Base-by-base conservation (phyloP, 352 stramenopile species). In the Phytophthora palmivora region DNA sequence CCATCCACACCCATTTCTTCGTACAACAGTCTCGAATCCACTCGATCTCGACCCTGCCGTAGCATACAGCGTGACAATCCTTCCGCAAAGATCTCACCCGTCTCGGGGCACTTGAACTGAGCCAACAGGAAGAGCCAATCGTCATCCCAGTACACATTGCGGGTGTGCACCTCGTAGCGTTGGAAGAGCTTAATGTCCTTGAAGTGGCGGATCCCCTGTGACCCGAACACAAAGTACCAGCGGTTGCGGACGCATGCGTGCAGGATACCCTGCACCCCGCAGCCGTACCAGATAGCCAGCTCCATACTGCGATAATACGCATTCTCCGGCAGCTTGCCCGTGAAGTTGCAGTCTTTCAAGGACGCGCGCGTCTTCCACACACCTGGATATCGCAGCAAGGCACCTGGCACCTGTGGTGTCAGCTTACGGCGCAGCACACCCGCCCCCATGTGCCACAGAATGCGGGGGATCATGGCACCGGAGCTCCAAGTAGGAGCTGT, bases 281-380 rank as follows among this genome's bases (percentile, higher is more conserved):
- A 88, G 58, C 72, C 77, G 47, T 89, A 89, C 78, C 79, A 89
- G 58, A 89, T 87, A 6, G 82, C 75, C 41, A 88, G 67, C 69
- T 91, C 82, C 79, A 91, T 89, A 45, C 79, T 81, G 42, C 76
- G 81, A 41, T 89, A 87, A 63, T 88, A 91, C 9, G 79, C 79
- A 53, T 87, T 85, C 53, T 91, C 79, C 10, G 67, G 74, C 15
- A 91, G 64, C 36, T 75, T 85, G 54, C 58, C 48, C 21, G 55
- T 58, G 63, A 84, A 78, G 21, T 83, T 75, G 65, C 77, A 88
- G 63, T 91, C 82, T 26, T 70, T 76, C 36, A 91, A 62, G 19
- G 77, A 80, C 7, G 80, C 78, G 38, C 79, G 79, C 32, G 77
- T 79, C 44, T 80, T 65, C 57, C 56, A 91, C 0, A 91, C 67